Evolutionary conservation across 106 monocot genomes (phyloP).

Genomic region (Amphibolis antarctica): DNA sequence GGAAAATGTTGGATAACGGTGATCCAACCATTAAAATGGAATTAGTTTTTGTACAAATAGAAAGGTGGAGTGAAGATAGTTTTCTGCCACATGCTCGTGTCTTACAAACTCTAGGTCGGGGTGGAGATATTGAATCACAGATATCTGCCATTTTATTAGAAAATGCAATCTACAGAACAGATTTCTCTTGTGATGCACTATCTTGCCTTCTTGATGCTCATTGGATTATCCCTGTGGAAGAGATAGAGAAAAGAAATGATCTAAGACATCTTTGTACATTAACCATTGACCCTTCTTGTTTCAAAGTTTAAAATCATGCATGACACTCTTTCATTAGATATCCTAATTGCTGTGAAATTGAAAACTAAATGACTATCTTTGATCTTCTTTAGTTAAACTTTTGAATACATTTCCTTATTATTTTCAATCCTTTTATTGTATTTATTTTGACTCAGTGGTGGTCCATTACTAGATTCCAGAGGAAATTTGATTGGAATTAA

Average conservation of each 20-base stretch:
- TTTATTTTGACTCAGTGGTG: constrained; percentile 49
- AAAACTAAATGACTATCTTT: not conserved
- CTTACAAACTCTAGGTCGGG: constrained; percentile 39
- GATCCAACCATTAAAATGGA: constrained; percentile 51
- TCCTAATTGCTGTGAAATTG: too few relatives aligned
- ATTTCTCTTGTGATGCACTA: constrained; percentile 48
- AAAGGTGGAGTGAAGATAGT: constrained; percentile 60
- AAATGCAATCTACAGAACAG: constrained; percentile 45
- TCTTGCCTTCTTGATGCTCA: constrained; percentile 41
- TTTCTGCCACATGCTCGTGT: constrained; percentile 43
- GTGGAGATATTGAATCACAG: constrained; percentile 64
- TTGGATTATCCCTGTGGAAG: constrained; percentile 52
- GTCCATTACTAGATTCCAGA: constrained; percentile 81
- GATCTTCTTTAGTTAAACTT: not conserved
- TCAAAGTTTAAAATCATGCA: too few relatives aligned
- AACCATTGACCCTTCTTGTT: constrained; percentile 54
- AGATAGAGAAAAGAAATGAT: constrained; percentile 54
- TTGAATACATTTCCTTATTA: not conserved
- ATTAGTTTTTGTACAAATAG: constrained; percentile 54
- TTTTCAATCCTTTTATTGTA: not conserved
- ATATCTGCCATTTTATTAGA: constrained; percentile 88
- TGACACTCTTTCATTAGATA: too few relatives aligned
- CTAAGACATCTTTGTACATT: constrained; percentile 57
- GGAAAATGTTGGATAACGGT: constrained; percentile 32
- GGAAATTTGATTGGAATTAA: constrained; percentile 94